A percentile compares a stretch with the other conserved stretches of the same genome.
Evolutionary conservation across 2,329 filamentous ascomycete genomes (phyloP).

Genomic region (Leptosphaerulina australis): DNA sequence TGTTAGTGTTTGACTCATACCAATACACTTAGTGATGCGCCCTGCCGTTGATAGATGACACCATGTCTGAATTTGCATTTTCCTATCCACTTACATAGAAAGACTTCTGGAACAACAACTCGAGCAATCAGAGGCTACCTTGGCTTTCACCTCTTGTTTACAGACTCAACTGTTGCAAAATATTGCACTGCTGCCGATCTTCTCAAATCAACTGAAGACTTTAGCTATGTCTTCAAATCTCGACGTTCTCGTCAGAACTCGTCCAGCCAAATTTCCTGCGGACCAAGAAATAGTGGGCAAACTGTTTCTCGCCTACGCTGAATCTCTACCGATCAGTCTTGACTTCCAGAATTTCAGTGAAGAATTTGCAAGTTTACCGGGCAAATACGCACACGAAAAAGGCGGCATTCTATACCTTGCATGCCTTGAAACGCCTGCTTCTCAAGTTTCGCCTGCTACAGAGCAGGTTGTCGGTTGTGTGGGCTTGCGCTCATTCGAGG

Average conservation of each 20-base stretch:
- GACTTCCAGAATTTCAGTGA: conserved; percentile 61
- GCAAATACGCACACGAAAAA: conserved; percentile 57
- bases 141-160: too few species aligned
- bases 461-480: conserved; percentile 56
- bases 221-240: too few species aligned
- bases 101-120: too few species aligned
- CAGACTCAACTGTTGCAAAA: too few species aligned
- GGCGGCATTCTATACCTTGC: conserved; percentile 60
- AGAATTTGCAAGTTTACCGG: conserved; percentile 61
- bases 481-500: conserved; percentile 53
- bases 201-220: too few species aligned
- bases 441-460: background rate
- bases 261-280: conserved; percentile 46
- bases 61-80: too few species aligned
- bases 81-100: too few species aligned
- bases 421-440: conserved; percentile 3
- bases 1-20: too few species aligned
- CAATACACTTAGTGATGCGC: too few species aligned
- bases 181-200: too few species aligned
- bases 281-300: conserved; percentile 49
- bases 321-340: conserved; percentile 60
- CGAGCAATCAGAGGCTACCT: too few species aligned
- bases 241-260: conserved; percentile 1
- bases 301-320: conserved; percentile 51
- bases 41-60: too few species aligned